phyloP scores from a whole-genome alignment of 2,329 filamentous ascomycete species.

The Colletotrichum sp. region DNA sequence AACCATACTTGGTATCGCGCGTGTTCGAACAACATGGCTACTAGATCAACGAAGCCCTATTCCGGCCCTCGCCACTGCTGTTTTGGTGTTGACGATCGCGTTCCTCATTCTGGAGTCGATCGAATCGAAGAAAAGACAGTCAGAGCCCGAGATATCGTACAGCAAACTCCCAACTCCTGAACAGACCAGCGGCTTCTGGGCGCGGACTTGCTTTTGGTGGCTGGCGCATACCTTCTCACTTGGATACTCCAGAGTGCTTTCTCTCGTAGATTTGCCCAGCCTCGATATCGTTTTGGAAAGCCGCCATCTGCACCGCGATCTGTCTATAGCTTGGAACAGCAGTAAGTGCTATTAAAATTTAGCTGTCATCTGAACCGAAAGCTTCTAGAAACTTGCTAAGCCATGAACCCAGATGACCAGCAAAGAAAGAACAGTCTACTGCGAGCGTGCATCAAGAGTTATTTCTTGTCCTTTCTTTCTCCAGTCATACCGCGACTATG shows the following conservation, averaged over 20 bases:
- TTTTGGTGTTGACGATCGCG: background rate
- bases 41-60: background rate
- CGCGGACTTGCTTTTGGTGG: slow-evolving; percentile 13
- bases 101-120: background rate
- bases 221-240: background rate
- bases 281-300: background rate
- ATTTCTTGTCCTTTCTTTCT: slow-evolving; percentile 22
- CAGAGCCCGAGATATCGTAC: background rate
- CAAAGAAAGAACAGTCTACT: slow-evolving; percentile 18
- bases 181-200: slow-evolving; percentile 11
- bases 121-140: background rate
- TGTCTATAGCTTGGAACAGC: slow-evolving; percentile 15
- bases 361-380: background rate
- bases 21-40: background rate
- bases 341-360: background rate
- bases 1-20: slow-evolving; percentile 20
- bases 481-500: slow-evolving; percentile 29
- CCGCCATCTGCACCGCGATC: background rate
- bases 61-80: background rate
- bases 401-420: slow-evolving; percentile 19
- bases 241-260: slow-evolving; percentile 2
- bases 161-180: background rate
- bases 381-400: background rate
- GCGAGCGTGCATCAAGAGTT: slow-evolving; percentile 17
- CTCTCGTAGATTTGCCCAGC: background rate